These are phyloP conservation scores for Soucietia sequanensis DNA, from an alignment of 805 yeast genomes.

Conservation along the genomic window DNA sequence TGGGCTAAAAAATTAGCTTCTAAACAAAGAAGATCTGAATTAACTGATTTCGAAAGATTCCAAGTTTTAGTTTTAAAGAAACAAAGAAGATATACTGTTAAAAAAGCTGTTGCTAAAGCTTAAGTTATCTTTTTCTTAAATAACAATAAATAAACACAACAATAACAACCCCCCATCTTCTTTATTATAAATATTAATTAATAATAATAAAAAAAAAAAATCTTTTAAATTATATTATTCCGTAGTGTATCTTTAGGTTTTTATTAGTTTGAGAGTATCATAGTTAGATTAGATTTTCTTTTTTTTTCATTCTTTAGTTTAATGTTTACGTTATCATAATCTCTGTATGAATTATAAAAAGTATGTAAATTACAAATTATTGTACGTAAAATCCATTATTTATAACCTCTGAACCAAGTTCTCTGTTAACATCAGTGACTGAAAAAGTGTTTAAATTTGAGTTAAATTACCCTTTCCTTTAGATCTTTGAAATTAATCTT, in stretches of 20 bases:
- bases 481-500: no score
- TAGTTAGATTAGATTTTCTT: no score
- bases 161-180: no score
- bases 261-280: constrained; percentile 23
- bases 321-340: constrained; percentile 29
- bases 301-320: constrained; percentile 16
- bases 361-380: no score
- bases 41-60: constrained; percentile 99
- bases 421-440: no score
- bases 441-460: no score
- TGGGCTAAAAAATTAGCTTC: constrained; percentile 99
- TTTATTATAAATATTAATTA: constrained; percentile 37
- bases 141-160: no score
- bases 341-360: no score
- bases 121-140: no score
- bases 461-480: no score
- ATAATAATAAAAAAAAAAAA: constrained; percentile 6
- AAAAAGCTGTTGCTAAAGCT: constrained; percentile 97
- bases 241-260: constrained; percentile 27
- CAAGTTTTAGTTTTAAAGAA: constrained; percentile 96
- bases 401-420: no score
- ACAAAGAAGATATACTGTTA: constrained; percentile 93
- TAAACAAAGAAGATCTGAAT: constrained; percentile 88
- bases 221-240: constrained; percentile 13
- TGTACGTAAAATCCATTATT: no score